Evolutionary conservation across 1,139 yeast genomes (phyloP), one percentile per base, ranked within the genome.

Genomic region (Wickerhamiella pararugosa): DNA sequence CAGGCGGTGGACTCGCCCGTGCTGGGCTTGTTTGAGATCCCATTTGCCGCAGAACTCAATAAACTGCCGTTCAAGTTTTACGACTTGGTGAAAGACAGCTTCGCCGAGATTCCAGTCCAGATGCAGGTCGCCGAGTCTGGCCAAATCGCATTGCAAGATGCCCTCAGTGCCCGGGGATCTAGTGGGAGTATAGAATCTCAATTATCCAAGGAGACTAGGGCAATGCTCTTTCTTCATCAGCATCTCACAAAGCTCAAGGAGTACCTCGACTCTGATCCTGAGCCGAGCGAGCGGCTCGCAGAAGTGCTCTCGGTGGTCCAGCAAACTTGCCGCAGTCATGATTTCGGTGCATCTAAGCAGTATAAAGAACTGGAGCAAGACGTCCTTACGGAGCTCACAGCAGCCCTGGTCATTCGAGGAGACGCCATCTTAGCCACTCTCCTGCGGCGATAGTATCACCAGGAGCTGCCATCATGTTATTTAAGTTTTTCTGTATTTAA

Each of bases 111-210:
- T 11, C 47, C 50, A 4, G 51, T 55, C 9, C 48, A 50, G 10
- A 51, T 60, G 30, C 63, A 58, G 27, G 53, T 61, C 2, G 59
- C 53, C 5, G 62, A 59, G 39, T 62, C 64, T 1, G 65, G 61
- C 42, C 50, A 61, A 36, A 59, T 61, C 31, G 65, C 61, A 1
- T 58, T 61, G 7, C 58, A 59, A 32, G 60, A 59, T 40, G 54
- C 60, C 7, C 54, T 59, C 36, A 52, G 53, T 31, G 54, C 53
- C 37, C 44, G 30, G 48, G 48, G 15, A 41, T 38, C 25, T 44
- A 42, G 34, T 45, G 34, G 29, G 21, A 36, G 36, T 6, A 39
- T 55, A 21, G 42, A 49, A 4, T 46, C 54, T 10, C 59, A 53
- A 34, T 44, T 60, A 11, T 43, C 48, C n/a, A 52, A 55, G 28